Base-by-base conservation (phyloP, 2,329 filamentous ascomycete species). In the Pseudopithomyces chartarum region DNA sequence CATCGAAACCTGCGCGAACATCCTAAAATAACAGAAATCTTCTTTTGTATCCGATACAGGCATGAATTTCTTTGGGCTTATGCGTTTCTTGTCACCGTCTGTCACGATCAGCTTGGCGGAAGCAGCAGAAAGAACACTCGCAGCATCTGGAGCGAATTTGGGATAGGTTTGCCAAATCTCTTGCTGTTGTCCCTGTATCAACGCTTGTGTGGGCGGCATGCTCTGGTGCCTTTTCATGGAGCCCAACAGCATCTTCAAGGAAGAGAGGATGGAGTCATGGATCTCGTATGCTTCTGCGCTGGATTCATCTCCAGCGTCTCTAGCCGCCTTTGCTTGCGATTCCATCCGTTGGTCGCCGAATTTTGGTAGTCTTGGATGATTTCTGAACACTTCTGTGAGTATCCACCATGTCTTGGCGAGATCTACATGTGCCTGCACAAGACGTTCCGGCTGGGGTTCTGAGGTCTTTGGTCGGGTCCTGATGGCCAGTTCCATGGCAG, bases 351-450 rank as follows among this genome's bases (percentile, higher is more conserved):
- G 55, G 17, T 61, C 60, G 17, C 67, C 68, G 17, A 71, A 77
- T 32, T 54, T 64, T 34, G 54, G 60, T 23, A 76, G 39, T 15
- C 44, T 57, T 1, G 74, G 71, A 54, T 78, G 76, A 17, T 65
- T 70, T 1, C 65, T 67, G 6, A 82, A 59, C 13, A 80, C 70
- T 54, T 81, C 76, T 5, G 71, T 72, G 6, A 81, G 56, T n/a
- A 97, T 85, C 92, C 93, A 97, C 73, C 91, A 89, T 0, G 88
- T 84, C 73, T 97, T 97, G 22, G 91, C 88, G 49, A 97, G 80
- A 73, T 97, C 91, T 1, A 94, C 84, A 66, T 96, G 92, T 1
- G 91, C 89, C 75, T 97, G 93, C 56, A 90, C 85, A 74, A 79
- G 73, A 3, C 73, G 71, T 60, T 75, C 81, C 84, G 79, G 61